Base-by-base conservation (phyloP, 2,329 filamentous ascomycete genomes). In the Xylariomycetidae sp. region DNA sequence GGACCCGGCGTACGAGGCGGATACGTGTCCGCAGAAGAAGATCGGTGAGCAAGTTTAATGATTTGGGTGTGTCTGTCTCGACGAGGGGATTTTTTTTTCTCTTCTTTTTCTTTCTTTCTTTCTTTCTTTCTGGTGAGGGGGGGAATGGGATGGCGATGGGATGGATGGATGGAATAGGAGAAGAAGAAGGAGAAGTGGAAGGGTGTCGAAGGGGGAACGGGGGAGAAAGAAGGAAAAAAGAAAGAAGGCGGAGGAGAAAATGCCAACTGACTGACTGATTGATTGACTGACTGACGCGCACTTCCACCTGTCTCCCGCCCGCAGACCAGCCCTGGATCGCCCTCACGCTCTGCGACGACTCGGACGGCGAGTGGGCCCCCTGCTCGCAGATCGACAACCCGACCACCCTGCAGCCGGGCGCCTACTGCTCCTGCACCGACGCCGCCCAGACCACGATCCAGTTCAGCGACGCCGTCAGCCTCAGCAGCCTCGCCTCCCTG, bases 311-410 rank as follows among this genome's bases (percentile, higher is more conserved):
- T n/a, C n/a, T n/a, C n/a, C n/a, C n/a, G 14, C 12, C 4, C 14
- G 13, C 16, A 40, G 41, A 44, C 17, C 38, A 41, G 20, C 35
- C 41, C 2, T 44, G 41, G 41, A 34, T 44, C 23, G 41, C 38
- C 4, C 33, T 44, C 16, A 44, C 41, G 8, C 30, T 29, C 13
- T 44, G 41, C 31, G 38, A 42, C 29, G 10, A 33, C 28, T 34
- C 25, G 22, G 36, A 23, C 22, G 36, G 38, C 25, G 35, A 27
- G 16, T 39, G 38, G 35, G 42, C 40, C 31, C 20, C 46, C 11
- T 53, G 50, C 28, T 42, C 45, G 16, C 47, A 53, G 17, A 22
- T 14, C 4, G 39, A 25, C 7, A 36, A 40, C 19, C 50, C 50
- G 3, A 16, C 37, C 4, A 48, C 40, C 2, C 41, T 53, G 19